Evolutionary conservation across 306 rosid genomes (phyloP).

Genomic region (Cicer arietinum): DNA sequence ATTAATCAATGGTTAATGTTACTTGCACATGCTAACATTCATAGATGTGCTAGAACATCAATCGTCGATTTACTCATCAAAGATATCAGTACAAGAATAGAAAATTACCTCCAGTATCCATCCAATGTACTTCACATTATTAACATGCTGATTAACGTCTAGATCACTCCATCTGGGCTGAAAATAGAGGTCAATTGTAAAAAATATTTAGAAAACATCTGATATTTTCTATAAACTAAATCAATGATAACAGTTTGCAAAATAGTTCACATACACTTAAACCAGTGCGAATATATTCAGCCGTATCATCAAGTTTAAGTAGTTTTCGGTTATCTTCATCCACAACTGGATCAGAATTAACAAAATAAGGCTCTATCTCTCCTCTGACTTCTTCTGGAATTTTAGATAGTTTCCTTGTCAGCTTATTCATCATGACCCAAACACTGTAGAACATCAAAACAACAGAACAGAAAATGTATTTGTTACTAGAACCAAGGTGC

Average conservation of each 20-base stretch:
- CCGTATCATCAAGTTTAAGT: constrained; percentile 74
- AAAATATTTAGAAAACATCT: constrained; percentile 23
- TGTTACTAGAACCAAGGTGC: constrained; percentile 25
- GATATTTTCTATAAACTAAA: constrained; percentile 5
- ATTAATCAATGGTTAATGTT: not conserved
- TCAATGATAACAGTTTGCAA: constrained; percentile 8
- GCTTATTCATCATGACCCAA: constrained; percentile 98
- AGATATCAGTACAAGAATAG: constrained; percentile 12
- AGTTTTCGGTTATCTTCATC: constrained; percentile 85
- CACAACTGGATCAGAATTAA: constrained; percentile 67
- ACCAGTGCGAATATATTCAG: constrained; percentile 66
- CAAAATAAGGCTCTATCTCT: constrained; percentile 77
- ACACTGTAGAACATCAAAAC: constrained; percentile 66
- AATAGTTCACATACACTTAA: constrained; percentile 63
- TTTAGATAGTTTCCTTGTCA: constrained; percentile 86
- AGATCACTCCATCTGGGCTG: constrained; percentile 98
- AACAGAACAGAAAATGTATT: constrained; percentile 29
- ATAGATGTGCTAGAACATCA: not conserved
- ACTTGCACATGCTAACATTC: not conserved
- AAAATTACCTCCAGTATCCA: constrained; percentile 93
- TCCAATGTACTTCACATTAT: constrained; percentile 96
- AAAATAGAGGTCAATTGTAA: constrained; percentile 9
- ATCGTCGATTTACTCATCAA: not conserved
- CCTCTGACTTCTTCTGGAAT: constrained; percentile 86
- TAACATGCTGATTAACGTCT: constrained; percentile 96